Evolutionary conservation across 2,329 filamentous ascomycete genomes (phyloP), one percentile per base, ranked within the genome.

Genomic region (Fusarium mangiferae): DNA sequence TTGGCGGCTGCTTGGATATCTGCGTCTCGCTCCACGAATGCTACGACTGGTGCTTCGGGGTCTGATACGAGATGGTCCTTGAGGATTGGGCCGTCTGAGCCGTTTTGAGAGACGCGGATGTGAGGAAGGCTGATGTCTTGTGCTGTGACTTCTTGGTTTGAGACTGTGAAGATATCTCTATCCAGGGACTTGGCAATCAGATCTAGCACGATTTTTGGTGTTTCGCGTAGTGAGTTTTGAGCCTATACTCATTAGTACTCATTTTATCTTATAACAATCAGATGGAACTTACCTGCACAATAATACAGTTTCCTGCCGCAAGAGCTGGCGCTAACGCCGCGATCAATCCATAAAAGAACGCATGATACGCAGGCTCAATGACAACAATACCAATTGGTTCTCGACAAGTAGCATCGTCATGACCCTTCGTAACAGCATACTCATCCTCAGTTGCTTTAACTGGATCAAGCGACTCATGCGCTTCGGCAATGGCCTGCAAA

Each of bases 21-120:
- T 13, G 75, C 75, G 35, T 77, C 75, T 9, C 75, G 51, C 12
- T 77, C 75, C 1, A 77, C 75, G 14, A 77, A 63, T 6, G 73
- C 75, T 5, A 77, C 38, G 0, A 72, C 59, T 14, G 57, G 66
- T 4, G 42, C 30, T n/a, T 70, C 42, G 0, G 35, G 49, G 13
- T 74, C 56, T 18, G 72, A 74, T 1, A 74, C 59, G 0, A 74
- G 45, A 42, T 72, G 45, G 1, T 56, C 33, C 2, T 49, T 61
- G 5, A 72, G 54, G 5, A 71, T 39, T 3, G 60, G 68, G 1
- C n/a, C 38, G 3, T 39, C 38, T 18, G 59, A 63, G 13, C 70
- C 57, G 30, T 64, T 72, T 36, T 74, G 73, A 0, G 64, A 52
- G 18, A 75, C 30, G 2, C 52, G 18, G 4, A 68, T 65, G 33